Conservation (phyloP, 1,139 yeast species). For the Blastobotrys petasosporus region DNA sequence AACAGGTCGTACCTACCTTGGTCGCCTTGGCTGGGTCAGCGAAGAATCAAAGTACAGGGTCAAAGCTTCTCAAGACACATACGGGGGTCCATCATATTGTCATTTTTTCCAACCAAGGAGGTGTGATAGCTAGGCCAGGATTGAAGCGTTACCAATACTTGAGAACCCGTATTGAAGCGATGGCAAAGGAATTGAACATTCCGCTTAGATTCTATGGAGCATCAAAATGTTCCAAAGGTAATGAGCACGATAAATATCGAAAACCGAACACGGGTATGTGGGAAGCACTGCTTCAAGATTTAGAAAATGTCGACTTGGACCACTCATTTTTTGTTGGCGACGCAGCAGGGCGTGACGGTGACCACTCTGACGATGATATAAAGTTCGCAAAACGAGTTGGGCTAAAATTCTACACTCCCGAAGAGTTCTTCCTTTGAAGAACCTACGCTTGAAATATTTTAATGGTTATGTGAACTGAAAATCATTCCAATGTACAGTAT, state of each 20-base stretch:
- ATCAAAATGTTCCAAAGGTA: constrained; percentile 24
- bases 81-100: constrained; percentile 37
- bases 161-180: constrained; percentile 39
- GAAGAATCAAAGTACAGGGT: not conserved
- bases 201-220: constrained; percentile 56
- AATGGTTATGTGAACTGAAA: not conserved
- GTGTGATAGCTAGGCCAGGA: constrained; percentile 39
- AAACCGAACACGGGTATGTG: constrained; percentile 80
- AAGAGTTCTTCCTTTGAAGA: constrained; percentile 13
- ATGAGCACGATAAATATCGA: constrained; percentile 40
- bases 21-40: constrained; percentile 7
- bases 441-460: constrained; percentile 9
- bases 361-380: constrained; percentile 73
- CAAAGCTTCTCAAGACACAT: not conserved
- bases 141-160: constrained; percentile 52
- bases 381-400: constrained; percentile 56
- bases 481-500: not conserved
- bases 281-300: constrained; percentile 41
- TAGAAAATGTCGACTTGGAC: constrained; percentile 29
- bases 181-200: constrained; percentile 30
- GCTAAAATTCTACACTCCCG: constrained; percentile 61
- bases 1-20: constrained; percentile 24
- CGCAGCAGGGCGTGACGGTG: constrained; percentile 80
- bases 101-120: constrained; percentile 87
- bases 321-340: constrained; percentile 80